Evolutionary conservation across 768 basidiomycete genomes (phyloP).

Genomic region (Rhodotorula paludigena): DNA sequence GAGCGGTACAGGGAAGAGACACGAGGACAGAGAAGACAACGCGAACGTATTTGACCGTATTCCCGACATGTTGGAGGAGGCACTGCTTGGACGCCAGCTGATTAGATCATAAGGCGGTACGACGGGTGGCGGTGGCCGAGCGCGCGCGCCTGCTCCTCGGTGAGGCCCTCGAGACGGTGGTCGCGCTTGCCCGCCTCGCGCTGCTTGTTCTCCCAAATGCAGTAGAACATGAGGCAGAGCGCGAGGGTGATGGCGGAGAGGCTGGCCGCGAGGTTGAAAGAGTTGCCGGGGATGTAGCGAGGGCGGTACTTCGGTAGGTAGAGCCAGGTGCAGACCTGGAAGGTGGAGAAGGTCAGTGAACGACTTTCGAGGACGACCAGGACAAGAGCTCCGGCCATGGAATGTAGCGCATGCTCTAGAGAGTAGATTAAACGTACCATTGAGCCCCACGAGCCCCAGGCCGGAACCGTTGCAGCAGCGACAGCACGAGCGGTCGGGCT

Average conservation of each 20-base stretch:
- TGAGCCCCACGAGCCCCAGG: constrained; percentile 15
- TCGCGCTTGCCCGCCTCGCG: constrained; percentile 41
- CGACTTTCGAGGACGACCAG: background rate
- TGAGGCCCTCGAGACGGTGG: constrained; percentile 39
- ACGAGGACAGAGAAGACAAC: too few species aligned
- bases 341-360: too few species aligned
- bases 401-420: too few species aligned
- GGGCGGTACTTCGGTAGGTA: constrained; percentile 20
- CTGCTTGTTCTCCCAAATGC: constrained; percentile 41
- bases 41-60: too few species aligned
- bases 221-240: constrained; percentile 33
- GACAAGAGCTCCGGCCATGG: too few species aligned
- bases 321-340: constrained; percentile 18
- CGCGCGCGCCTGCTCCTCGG: constrained; percentile 30
- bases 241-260: background rate
- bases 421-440: constrained; percentile 21
- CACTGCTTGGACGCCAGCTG: too few species aligned
- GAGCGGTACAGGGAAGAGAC: too few species aligned
- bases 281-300: constrained; percentile 30
- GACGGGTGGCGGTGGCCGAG: constrained; percentile 42
- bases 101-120: constrained; percentile 40
- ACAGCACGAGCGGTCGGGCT: constrained; percentile 20
- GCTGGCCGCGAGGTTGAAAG: constrained; percentile 29
- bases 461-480: constrained; percentile 24
- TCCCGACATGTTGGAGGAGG: too few species aligned